A percentile compares a stretch with the other conserved stretches of the same genome.
Conservation (phyloP, 768 basidiomycete genomes). For the Serpula lacrymans region DNA sequence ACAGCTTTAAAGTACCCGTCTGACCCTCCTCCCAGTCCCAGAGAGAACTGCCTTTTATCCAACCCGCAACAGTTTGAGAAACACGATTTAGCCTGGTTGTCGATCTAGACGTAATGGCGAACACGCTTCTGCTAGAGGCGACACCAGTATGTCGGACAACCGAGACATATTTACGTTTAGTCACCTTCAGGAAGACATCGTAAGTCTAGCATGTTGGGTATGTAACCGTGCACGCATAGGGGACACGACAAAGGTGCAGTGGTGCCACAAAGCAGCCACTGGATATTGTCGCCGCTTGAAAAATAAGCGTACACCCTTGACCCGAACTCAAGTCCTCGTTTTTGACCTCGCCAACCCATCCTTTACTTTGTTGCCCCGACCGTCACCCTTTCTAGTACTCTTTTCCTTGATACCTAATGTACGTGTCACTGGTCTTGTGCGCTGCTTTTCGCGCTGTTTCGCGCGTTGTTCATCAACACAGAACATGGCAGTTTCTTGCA, state of each 20-base stretch:
- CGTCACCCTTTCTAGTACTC: constrained; percentile 28
- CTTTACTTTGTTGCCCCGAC: constrained; percentile 29
- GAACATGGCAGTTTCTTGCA: constrained; percentile 11
- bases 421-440: constrained; percentile 22
- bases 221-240: too few relatives aligned
- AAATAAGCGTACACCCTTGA: constrained; percentile 37
- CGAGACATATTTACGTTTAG: too few relatives aligned
- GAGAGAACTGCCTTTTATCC: too few relatives aligned
- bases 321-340: constrained; percentile 29
- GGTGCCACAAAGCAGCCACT: constrained; percentile 19
- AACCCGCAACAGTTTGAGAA: too few relatives aligned
- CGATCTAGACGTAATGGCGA: too few relatives aligned
- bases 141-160: too few relatives aligned
- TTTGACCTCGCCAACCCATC: constrained; percentile 32
- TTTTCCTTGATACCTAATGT: constrained; percentile 21
- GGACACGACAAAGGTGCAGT: not conserved
- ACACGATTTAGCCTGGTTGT: too few relatives aligned
- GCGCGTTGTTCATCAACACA: too few relatives aligned
- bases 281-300: constrained; percentile 30
- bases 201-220: constrained; percentile 6
- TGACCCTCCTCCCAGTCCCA: too few relatives aligned
- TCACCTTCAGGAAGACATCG: not conserved
- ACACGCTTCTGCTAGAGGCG: too few relatives aligned
- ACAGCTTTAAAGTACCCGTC: too few relatives aligned
- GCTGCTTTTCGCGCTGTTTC: not conserved